These are phyloP conservation scores for Phellopilus nigrolimitatus DNA, from an alignment of 1,284 basidiomycete species.

Conservation along the genomic window DNA sequence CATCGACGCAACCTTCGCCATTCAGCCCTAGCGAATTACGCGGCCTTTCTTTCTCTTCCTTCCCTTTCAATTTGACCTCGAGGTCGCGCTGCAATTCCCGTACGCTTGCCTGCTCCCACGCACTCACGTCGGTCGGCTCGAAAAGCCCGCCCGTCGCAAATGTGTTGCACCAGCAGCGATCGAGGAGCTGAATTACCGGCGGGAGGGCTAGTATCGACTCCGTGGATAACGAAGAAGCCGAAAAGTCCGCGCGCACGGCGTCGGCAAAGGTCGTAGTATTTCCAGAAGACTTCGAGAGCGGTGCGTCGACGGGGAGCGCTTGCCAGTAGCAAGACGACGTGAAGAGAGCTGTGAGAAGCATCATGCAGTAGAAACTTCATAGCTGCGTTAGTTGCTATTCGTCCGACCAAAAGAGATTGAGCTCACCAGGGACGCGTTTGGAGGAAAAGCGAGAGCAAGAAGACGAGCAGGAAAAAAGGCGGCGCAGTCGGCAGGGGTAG, in stretches of 20 bases:
- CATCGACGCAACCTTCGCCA: constrained; percentile 18
- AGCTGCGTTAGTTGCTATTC: constrained; percentile 17
- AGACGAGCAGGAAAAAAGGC: constrained; percentile 69
- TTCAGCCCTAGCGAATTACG: constrained; percentile 26
- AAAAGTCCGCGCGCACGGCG: constrained; percentile 43
- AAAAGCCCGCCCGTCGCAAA: constrained; percentile 46
- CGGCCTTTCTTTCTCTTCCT: constrained; percentile 33
- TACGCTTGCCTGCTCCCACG: constrained; percentile 59
- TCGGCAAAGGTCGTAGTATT: constrained; percentile 67
- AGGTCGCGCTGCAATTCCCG: constrained; percentile 11
- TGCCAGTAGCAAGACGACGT: constrained; percentile 84
- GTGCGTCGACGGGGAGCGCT: constrained; percentile 58
- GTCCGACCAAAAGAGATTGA: background rate
- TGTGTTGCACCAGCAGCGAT: constrained; percentile 76
- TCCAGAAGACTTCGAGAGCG: constrained; percentile 51
- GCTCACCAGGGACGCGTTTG: constrained; percentile 77
- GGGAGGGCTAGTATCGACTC: constrained; percentile 32
- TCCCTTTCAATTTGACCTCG: constrained; percentile 43
- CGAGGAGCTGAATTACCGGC: constrained; percentile 52
- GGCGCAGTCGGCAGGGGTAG: constrained; percentile 74
- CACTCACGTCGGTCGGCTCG: constrained; percentile 65
- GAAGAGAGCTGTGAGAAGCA: constrained; percentile 71
- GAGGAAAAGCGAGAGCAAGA: constrained; percentile 66
- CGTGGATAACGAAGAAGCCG: constrained; percentile 24
- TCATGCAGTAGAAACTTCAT: constrained; percentile 74